phyloP scores from a whole-genome alignment of 2,329 filamentous ascomycete species.

The Trichoderma pleuroti region DNA sequence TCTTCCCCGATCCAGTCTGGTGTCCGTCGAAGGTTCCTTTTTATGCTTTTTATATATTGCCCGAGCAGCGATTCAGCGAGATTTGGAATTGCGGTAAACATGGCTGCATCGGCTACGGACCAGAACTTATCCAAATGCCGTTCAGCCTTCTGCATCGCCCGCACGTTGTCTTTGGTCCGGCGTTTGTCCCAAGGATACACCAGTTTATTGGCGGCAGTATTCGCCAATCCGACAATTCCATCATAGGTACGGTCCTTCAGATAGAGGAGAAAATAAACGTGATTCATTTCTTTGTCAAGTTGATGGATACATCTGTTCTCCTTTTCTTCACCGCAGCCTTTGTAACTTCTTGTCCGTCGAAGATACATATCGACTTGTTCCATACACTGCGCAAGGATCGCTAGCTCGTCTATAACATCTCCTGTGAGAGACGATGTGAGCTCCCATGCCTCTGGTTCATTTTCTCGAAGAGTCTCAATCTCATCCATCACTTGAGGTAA shows the following conservation, averaged over 20 bases:
- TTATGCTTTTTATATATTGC: neutral
- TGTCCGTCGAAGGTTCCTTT: slow-evolving; percentile 44
- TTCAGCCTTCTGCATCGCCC: slow-evolving; percentile 46
- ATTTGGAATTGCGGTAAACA: slow-evolving; percentile 16
- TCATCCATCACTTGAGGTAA: slow-evolving; percentile 44
- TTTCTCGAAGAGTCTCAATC: slow-evolving; percentile 42
- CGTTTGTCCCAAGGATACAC: slow-evolving; percentile 42
- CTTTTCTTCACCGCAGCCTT: slow-evolving; percentile 26
- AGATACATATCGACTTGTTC: slow-evolving; percentile 45
- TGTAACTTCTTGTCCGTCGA: slow-evolving; percentile 46
- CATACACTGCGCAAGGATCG: slow-evolving; percentile 43
- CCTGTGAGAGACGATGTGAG: slow-evolving; percentile 39
- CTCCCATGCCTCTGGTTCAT: slow-evolving; percentile 33
- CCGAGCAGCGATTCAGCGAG: neutral
- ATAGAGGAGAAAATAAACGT: neutral
- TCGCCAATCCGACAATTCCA: slow-evolving; percentile 24
- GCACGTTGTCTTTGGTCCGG: slow-evolving; percentile 43
- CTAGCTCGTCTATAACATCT: slow-evolving; percentile 41
- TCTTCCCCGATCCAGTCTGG: slow-evolving; percentile 45
- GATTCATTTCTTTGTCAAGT: neutral
- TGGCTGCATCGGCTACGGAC: slow-evolving; percentile 12
- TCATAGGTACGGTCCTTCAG: neutral
- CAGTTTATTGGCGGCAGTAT: slow-evolving; percentile 40
- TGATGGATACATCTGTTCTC: neutral
- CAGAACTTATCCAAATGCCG: slow-evolving; percentile 25